Conservation (phyloP, 805 yeast species). For the Ogataea siamensis region DNA sequence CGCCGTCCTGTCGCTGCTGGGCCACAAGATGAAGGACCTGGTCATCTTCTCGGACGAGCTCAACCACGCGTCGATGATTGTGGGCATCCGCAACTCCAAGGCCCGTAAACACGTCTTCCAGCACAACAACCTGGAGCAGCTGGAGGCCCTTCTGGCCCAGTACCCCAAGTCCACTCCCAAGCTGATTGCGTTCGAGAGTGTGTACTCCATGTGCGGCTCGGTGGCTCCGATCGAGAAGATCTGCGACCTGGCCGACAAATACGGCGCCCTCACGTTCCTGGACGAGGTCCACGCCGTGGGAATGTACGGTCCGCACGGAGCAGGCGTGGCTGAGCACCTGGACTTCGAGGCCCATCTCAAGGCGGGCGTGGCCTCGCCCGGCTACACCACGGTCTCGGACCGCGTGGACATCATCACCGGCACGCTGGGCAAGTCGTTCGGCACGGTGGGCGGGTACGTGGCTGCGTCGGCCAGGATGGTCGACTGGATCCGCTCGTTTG, state of each 20-base stretch:
- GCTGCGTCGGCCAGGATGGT: conserved; percentile 82
- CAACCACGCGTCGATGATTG: conserved; percentile 98
- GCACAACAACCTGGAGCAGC: conserved; percentile 83
- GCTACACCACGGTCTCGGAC: conserved; percentile 65
- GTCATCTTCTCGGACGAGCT: conserved; percentile 90
- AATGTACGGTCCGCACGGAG: conserved; percentile 98
- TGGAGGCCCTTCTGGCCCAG: conserved; percentile 72
- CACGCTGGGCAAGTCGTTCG: conserved; percentile 95
- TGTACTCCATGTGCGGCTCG: conserved; percentile 98
- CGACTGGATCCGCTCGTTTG: conserved; percentile 94
- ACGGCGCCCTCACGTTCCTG: conserved; percentile 93
- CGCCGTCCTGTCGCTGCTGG: conserved; percentile 86
- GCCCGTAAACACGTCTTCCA: conserved; percentile 86
- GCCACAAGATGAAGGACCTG: conserved; percentile 84
- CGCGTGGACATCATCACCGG: conserved; percentile 96
- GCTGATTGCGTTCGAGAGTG: conserved; percentile 94
- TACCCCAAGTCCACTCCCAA: conserved; percentile 90
- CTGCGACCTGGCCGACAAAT: conserved; percentile 94
- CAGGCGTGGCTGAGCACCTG: conserved; percentile 97
- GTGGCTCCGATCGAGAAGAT: conserved; percentile 90
- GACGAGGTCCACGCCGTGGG: conserved; percentile 99
- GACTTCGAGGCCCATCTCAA: conserved; percentile 80
- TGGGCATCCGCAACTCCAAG: conserved; percentile 88
- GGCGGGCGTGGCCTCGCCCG: conserved; percentile 58
- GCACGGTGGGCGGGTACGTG: conserved; percentile 96